Evolutionary conservation across 805 yeast genomes (phyloP), one percentile per base, ranked within the genome.

Genomic region (Monosporozyma aquatica): DNA sequence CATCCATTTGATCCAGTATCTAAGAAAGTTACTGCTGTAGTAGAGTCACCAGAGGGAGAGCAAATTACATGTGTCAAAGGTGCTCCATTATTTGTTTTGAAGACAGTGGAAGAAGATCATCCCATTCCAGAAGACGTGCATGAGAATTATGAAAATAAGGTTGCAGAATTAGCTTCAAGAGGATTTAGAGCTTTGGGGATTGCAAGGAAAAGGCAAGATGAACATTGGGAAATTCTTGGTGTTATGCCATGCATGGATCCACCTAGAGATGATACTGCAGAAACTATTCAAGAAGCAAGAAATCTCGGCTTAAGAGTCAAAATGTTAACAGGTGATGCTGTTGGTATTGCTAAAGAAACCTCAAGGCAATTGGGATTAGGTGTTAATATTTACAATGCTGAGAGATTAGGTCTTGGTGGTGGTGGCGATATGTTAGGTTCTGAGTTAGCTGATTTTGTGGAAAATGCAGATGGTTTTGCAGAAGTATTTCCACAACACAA

Each of bases 221-320:
- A 94, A 62, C 92, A 85, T 80, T 87, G 95, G 96, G 95, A 87
- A 73, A 87, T 87, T 58, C 74, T 87, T 64, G 97, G 97, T 68
- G 87, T 87, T 68, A 87, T 87, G 95, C 96, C 96, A 69, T 87
- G 95, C 75, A 83, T 85, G 89, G 96, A 87, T 73, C 96, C 96
- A 64, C 96, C 96, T 72, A 84, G 96, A 80, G 95, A 87, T 72
- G 96, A 87, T 71, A 87, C 96, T 74, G 95, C 94, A 59, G 78
- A 80, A 64, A 87, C 96, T 66, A 90, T 87, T 66, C 70, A 74
- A 68, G 96, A 87, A 73, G 96, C 96, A 59, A 80, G 83, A 74
- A 64, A 72, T 55, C 78, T 87, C 64, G 96, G 96, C 77, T 78
- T 87, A 64, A 81, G 92, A 72, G 92, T 87, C 59, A 87, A 87